Evolutionary conservation across 2,329 filamentous ascomycete genomes (phyloP), one percentile per base, ranked within the genome.

Genomic region (Tolypocladium tundrense): DNA sequence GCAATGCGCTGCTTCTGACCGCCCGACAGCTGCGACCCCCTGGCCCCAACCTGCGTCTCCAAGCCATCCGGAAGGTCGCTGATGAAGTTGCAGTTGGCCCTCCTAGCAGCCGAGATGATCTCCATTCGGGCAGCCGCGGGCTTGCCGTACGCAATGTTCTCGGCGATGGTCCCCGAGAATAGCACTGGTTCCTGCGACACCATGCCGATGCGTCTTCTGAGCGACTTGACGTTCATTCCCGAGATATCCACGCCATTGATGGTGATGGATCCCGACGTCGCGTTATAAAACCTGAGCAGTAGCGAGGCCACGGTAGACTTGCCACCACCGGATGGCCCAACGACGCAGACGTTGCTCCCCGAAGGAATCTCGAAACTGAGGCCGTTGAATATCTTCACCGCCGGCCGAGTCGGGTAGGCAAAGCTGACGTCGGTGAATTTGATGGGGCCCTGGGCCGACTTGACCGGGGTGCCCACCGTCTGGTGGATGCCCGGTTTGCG

Each of bases 1-100:
- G 94, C 94, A 66, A 99, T 97, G 62, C 94, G 88, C 73, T 99
- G 94, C 75, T 97, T 97, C 73, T 99, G 94, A 0, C 94, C 94
- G 55, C 94, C 94, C 10, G 91, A 97, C 0, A 99, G 81, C 72
- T 97, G 93, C 1, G 93, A 92, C 40, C 94, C 94, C 63, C 94
- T 84, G 19, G 93, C 88, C 57, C 95, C 95, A 37, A 96, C 94
- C 62, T 89, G 88, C 0, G 94, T 99, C 68, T 99, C 93, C 8
- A 99, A 82, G 5, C 94, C 94, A 59, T 97, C 91, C 35, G 94
- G 94, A 65, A 99, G 95, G 71, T 99, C 94, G 69, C 88, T 88
- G 71, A 99, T 96, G 69, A 99, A 99, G 65, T 88, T 88, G 71
- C 94, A 99, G 72, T 99, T 99, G 57, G 94, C 94, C 70, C 93